Percentiles rank a stretch among this genome's conserved stretches.
These are phyloP conservation scores for Acacia crassicarpa DNA, from an alignment of 306 rosid genomes.

Conservation along the genomic window DNA sequence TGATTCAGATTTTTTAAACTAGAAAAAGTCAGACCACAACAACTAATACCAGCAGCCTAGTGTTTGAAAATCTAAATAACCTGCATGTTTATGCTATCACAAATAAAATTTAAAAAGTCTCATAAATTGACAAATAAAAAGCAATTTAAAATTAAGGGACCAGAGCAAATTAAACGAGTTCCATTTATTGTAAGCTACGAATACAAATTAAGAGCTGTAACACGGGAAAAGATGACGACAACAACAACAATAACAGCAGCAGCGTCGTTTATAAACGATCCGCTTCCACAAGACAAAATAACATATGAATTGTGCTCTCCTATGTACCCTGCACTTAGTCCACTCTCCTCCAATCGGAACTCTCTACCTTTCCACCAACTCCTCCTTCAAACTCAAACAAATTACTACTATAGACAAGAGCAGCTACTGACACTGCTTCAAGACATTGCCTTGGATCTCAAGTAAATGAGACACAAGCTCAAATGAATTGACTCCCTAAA, in stretches of 20 bases:
- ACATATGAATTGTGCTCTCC: slow-evolving; percentile 21
- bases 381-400: slow-evolving; percentile 1
- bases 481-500: slow-evolving; percentile 10
- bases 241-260: neutral
- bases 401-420: slow-evolving; percentile 17
- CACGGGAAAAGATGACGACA: neutral
- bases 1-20: neutral
- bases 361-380: neutral
- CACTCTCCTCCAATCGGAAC: slow-evolving; percentile 2
- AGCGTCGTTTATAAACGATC: neutral
- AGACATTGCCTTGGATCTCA: slow-evolving; percentile 4
- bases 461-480: neutral
- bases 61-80: neutral
- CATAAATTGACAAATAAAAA: neutral
- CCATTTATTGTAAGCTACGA: neutral
- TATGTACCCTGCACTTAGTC: slow-evolving; percentile 25
- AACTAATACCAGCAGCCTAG: neutral
- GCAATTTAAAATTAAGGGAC: neutral
- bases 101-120: neutral
- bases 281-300: neutral
- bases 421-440: neutral
- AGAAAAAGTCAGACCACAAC: neutral
- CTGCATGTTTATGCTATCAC: neutral
- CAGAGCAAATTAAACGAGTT: neutral
- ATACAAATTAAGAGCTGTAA: neutral